A percentile compares a stretch with the other conserved stretches of the same genome.
Conservation (phyloP, 192 early-diverging fungal genomes). For the Spinellus fusiger region DNA sequence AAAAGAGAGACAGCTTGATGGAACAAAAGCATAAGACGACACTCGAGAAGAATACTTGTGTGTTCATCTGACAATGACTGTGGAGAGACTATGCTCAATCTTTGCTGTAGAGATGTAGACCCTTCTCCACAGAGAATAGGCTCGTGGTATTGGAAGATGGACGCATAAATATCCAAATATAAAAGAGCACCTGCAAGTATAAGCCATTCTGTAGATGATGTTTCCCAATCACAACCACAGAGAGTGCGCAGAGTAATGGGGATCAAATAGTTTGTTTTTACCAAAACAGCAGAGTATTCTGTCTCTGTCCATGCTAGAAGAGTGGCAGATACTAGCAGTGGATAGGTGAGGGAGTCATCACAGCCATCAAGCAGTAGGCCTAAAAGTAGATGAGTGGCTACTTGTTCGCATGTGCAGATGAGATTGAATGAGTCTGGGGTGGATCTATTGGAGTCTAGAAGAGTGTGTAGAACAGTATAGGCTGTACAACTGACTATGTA, state of each 20-base stretch:
- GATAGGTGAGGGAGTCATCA: background rate
- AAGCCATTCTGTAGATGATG: background rate
- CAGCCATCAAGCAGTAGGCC: background rate
- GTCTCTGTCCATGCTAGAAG: conserved; percentile 9
- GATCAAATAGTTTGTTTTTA: background rate
- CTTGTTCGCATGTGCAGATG: background rate
- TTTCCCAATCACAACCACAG: background rate
- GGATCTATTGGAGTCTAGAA: background rate
- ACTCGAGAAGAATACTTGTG: conserved; percentile 2
- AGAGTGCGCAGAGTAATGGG: conserved; percentile 1
- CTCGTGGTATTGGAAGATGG: conserved; percentile 5
- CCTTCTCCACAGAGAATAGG: conserved; percentile 2
- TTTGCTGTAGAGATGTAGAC: background rate
- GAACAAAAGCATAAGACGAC: conserved; percentile 10
- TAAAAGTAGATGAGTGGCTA: background rate
- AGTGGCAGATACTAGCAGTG: background rate
- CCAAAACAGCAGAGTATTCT: background rate
- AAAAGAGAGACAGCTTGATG: conserved; percentile 3
- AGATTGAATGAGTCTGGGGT: background rate
- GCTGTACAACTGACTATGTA: background rate
- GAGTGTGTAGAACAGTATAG: background rate
- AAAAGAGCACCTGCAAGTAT: conserved; percentile 2
- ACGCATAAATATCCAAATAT: conserved; percentile 15
- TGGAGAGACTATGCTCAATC: background rate
- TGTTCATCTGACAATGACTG: background rate